phyloP scores from a whole-genome alignment of 2,329 filamentous ascomycete genomes.

The Fusarium praegraminearum region DNA sequence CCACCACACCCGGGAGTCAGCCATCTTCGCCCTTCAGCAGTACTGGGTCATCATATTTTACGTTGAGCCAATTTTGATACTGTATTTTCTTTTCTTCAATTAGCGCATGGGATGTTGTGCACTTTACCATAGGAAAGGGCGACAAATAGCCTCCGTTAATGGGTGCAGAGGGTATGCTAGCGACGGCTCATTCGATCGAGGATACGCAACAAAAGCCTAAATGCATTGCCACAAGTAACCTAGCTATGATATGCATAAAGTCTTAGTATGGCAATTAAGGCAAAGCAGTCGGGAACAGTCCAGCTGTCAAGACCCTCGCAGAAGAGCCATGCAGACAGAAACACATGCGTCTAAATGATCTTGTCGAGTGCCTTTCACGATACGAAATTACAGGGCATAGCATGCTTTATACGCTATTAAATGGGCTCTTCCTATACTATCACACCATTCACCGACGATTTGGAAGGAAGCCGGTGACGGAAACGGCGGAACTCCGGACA shows the following conservation, averaged over 20 bases:
- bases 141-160: no score
- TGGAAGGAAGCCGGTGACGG: no score
- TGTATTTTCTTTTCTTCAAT: no score
- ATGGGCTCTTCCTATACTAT: neutral
- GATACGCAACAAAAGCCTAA: no score
- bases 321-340: neutral
- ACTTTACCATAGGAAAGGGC: neutral
- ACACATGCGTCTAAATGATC: neutral
- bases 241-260: neutral
- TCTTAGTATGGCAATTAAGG: neutral
- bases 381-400: neutral
- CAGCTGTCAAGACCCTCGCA: neutral
- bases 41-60: neutral
- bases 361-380: neutral
- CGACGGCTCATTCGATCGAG: no score
- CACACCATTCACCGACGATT: no score
- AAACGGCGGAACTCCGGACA: neutral
- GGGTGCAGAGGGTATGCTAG: no score
- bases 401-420: neutral
- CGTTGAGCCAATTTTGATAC: neutral
- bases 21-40: no score
- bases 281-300: neutral
- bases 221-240: neutral
- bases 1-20: neutral
- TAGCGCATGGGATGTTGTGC: neutral